Base-by-base conservation (phyloP, 371 early-diverging fungal genomes). In the Mortierella sp. region DNA sequence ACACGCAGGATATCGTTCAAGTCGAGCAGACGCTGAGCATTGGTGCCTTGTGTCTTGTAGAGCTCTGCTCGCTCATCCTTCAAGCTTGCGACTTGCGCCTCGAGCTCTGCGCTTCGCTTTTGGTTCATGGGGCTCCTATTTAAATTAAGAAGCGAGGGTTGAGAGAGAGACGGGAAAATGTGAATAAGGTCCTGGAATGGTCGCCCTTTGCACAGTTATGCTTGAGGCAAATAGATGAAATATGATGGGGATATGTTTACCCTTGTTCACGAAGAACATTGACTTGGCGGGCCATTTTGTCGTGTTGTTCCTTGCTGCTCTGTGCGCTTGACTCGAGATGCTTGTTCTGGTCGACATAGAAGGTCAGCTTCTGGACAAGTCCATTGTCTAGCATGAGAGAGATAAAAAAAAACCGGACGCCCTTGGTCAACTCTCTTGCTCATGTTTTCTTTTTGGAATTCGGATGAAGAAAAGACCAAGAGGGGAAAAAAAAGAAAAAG, bases 31-130 rank as follows among this genome's bases (percentile, higher is more conserved):
- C 97, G 82, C 80, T 98, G 98, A 13, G 98, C 96, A 87, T 97
- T 97, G 50, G 91, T 90, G 31, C 95, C 94, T 81, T 97, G 97
- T 3, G 94, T 93, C 82, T 95, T 95, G 89, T 97, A 99, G 84
- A 97, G 89, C 68, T 97, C 95, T 8, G 92, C 90, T 31, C 93
- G 91, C 85, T 99, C 98, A 48, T 95, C 93, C 82, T 97, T 96
- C 34, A 99, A 85, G 40, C 88, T 85, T 26, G 86, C 80, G 6
- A 97, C 85, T 74, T 96, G 92, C 39, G 88, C 87, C 82, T 97
- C 96, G 61, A 97, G 89, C 71, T 96, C 96, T 13, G 86, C 86
- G 11, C 93, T 89, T 64, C 88, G 86, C 73, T 94, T 90, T 79
- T 92, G 92, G 66, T 91, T 85, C 70, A 85, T 58, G 7, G 79